phyloP scores from a whole-genome alignment of 305 asterid genomes.

The Plantago lanceolata region DNA sequence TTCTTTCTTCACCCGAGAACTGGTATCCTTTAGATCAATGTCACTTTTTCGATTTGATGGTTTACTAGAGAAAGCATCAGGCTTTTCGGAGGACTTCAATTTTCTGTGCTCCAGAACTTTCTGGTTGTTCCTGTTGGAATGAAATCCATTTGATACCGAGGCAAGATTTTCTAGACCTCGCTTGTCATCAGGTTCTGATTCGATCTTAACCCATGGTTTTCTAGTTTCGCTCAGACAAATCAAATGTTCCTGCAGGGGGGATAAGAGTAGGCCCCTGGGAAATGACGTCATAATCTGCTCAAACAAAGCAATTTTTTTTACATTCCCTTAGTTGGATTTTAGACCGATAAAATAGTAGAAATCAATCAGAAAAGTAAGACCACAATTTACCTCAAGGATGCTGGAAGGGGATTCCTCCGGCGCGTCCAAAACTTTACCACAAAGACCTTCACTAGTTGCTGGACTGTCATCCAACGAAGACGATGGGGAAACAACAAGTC shows the following conservation, averaged over 20 bases:
- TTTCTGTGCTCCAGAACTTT: conserved; percentile 43
- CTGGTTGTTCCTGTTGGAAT: conserved; percentile 40
- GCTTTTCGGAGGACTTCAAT: conserved; percentile 33
- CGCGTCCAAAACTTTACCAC: conserved; percentile 36
- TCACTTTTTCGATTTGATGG: conserved; percentile 26
- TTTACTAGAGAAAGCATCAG: conserved; percentile 29
- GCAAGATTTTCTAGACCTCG: conserved; percentile 35
- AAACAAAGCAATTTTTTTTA: conserved; percentile 2
- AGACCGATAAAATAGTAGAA: conserved; percentile 1
- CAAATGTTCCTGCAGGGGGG: conserved; percentile 77
- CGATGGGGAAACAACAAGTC: conserved; percentile 84
- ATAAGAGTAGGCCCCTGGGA: conserved; percentile 50
- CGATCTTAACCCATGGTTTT: conserved; percentile 38
- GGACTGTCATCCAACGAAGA: conserved; percentile 81
- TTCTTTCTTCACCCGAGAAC: conserved; percentile 38
- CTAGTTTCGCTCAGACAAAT: conserved; percentile 44
- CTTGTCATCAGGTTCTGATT: conserved; percentile 36
- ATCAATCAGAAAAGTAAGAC: conserved; percentile 16
- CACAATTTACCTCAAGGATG: conserved; percentile 71
- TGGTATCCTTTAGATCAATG: conserved; percentile 7
- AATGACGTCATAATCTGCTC: conserved; percentile 80
- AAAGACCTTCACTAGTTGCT: conserved; percentile 43
- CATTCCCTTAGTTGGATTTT: not conserved
- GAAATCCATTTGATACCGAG: conserved; percentile 44
- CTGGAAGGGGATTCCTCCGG: conserved; percentile 77